Evolutionary conservation across 2,329 filamentous ascomycete species (phyloP), one percentile per base, ranked within the genome.

Genomic region (Alternaria sp.): DNA sequence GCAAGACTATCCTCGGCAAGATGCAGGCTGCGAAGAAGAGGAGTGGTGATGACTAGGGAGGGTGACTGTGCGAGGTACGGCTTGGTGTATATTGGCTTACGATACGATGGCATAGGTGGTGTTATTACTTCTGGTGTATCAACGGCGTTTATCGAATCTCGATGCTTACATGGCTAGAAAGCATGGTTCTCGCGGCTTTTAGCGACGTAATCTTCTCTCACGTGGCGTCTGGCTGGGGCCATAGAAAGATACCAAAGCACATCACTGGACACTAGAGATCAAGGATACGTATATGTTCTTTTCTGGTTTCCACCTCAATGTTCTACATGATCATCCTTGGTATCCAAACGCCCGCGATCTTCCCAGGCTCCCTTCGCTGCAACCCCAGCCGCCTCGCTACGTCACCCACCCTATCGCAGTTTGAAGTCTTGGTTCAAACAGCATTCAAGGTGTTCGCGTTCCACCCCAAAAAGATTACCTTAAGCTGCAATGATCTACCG

Each of bases 1-100:
- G 75, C 15, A 69, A 62, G 47, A 78, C 72, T 3, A 71, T 77
- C 3, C 54, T 77, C 20, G 75, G 70, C 9, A 77, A 77, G 70
- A 67, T 77, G 68, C 70, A 71, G 64, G 64, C 68, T 30, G 70
- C 68, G 21, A 71, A 61, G 41, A 14, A 15, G n/a, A 58, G 58
- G 63, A 51, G 28, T 33, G 28, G 20, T 28, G 60, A 54, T 9
- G 60, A 54, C 12, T 63, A 21, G 26, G 15, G 37, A 6, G n/a
- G 20, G 11, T 23, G 50, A 4, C 1, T 7, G 1, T 14, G 25
- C 21, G 28, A 23, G 49, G 21, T 20, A 41, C 4, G 18, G 18
- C n/a, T 2, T 28, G 23, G n/a, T 41, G 37, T 21, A 25, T 25
- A 53, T 53, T 25, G 30, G 14, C 2, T 37, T 25, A 53, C 30